Base-by-base conservation (phyloP, 2,329 filamentous ascomycete species). In the Parastagonospora nodorum region DNA sequence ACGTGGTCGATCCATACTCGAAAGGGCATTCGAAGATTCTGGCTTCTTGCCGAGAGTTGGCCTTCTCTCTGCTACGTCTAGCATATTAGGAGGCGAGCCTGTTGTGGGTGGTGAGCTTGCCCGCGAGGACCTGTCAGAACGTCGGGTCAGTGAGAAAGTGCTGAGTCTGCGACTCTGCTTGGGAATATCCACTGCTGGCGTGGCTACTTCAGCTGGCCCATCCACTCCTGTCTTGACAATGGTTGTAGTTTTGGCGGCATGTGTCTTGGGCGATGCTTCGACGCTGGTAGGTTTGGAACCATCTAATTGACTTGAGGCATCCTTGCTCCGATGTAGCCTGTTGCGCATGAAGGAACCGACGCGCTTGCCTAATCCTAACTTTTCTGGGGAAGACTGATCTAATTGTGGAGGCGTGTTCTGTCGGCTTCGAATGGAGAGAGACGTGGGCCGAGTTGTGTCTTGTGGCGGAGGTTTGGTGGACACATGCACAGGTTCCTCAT, bases 141-240 rank as follows among this genome's bases (percentile, higher is more conserved):
- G 71, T 15, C 68, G 64, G 3, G 74, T 72, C 1, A 74, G 62
- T 1, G 74, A 74, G 41, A 75, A 74, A 3, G 74, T 68, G 48
- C 68, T 73, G 16, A 73, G 53, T 31, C 73, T 58, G 30, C 70
- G 55, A 36, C 60, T 53, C 35, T 54, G 58, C 50, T 58, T 66
- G 33, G 63, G 59, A 30, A 66, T 60, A 19, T 65, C 61, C 11
- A 68, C 53, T 4, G 61, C 58, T 2, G 62, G 58, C 10, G 59
- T 52, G 27, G 65, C 53, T 1, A 64, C 49, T 32, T 67, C 63
- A 11, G 56, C 55, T 4, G 65, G 61, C 2, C 61, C 64, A 32
- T 69, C 67, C 11, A 67, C 52, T 36, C 63, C 64, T 8, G 67
- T 69, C 50, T 68, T 67, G 53, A 68, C 67, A 31, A 62, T 58